Conservation (phyloP, 1,284 basidiomycete genomes). For the Cronartium ribicola region DNA sequence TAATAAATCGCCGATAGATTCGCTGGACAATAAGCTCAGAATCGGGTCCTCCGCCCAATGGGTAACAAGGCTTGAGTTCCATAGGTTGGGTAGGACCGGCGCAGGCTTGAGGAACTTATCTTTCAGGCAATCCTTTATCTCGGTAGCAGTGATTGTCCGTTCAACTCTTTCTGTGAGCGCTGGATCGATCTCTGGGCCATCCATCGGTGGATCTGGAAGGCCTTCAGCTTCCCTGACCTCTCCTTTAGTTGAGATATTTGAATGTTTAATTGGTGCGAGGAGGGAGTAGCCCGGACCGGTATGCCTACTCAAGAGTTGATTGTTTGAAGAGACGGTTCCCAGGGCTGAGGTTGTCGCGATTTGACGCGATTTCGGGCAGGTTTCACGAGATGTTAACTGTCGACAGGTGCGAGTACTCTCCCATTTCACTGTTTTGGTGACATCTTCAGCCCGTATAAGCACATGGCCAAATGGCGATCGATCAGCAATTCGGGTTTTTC, state of each 20-base stretch:
- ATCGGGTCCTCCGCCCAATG: constrained; percentile 37
- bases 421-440: no score
- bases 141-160: constrained; percentile 4
- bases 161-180: neutral
- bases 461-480: no score
- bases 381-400: no score
- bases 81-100: constrained; percentile 8
- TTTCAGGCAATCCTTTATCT: neutral
- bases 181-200: neutral
- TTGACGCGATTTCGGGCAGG: no score
- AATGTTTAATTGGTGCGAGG: no score
- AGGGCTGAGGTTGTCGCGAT: no score
- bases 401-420: no score
- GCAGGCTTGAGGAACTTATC: neutral
- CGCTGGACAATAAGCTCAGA: constrained; percentile 7
- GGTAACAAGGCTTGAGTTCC: constrained; percentile 23
- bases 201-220: neutral
- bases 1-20: constrained; percentile 33
- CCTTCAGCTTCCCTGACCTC: neutral
- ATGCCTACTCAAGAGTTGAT: no score
- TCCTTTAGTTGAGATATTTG: neutral
- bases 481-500: no score
- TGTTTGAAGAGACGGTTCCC: no score
- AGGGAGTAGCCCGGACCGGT: no score
- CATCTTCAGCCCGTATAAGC: no score